These are phyloP conservation scores for Solanum clarkiae DNA, from an alignment of 257 asterid genomes.

Conservation along the genomic window DNA sequence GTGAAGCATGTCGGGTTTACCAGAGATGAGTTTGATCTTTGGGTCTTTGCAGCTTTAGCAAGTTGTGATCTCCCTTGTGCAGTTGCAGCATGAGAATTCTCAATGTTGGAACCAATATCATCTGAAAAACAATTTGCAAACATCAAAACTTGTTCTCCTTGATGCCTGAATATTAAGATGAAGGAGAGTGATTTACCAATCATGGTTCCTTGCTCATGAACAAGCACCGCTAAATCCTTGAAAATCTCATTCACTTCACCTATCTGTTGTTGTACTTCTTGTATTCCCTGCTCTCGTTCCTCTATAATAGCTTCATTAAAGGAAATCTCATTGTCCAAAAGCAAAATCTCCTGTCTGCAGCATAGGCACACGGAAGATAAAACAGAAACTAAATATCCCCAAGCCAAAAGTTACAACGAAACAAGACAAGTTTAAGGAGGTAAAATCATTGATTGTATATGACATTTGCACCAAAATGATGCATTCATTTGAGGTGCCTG, in stretches of 20 bases:
- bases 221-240: constrained; percentile 85
- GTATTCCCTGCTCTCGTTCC: constrained; percentile 91
- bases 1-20: constrained; percentile 11
- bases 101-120: constrained; percentile 78
- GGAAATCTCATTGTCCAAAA: constrained; percentile 82
- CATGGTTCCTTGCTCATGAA: constrained; percentile 91
- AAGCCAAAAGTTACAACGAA: background rate
- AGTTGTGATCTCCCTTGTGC: constrained; percentile 80
- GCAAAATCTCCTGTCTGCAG: constrained; percentile 75
- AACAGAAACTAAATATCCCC: background rate
- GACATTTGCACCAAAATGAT: background rate
- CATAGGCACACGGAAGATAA: constrained; percentile 4
- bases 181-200: constrained; percentile 41
- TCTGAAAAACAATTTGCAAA: constrained; percentile 20
- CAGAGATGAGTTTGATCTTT: constrained; percentile 82
- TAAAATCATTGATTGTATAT: background rate
- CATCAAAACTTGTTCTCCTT: background rate
- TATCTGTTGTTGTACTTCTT: constrained; percentile 88
- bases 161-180: background rate
- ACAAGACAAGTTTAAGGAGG: background rate
- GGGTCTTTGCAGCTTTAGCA: constrained; percentile 82
- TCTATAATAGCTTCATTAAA: constrained; percentile 92
- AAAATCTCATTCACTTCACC: constrained; percentile 95
- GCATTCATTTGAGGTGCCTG: background rate
- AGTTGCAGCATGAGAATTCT: constrained; percentile 81